Percentiles rank a stretch among this genome's conserved stretches.
Evolutionary conservation across 305 asterid genomes (phyloP).

Genomic region (Rubia tinctorum): DNA sequence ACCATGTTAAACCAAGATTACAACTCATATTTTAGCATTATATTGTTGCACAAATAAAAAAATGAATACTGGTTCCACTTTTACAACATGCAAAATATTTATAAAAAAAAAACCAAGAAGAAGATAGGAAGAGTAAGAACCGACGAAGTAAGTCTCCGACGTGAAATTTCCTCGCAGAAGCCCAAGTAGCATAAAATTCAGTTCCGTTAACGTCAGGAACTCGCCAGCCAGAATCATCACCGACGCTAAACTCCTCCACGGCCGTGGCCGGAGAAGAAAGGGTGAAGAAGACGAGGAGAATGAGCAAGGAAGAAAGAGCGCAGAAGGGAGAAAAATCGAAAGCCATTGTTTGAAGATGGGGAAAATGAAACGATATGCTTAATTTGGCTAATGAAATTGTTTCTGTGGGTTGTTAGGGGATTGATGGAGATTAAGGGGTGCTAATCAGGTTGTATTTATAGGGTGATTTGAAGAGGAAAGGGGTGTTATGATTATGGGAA

Average conservation of each 20-base stretch:
- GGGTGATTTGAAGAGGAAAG: background rate
- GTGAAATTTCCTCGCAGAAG: slow-evolving; percentile 27
- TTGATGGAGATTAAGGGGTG: background rate
- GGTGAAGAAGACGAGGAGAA: background rate
- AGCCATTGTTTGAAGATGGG: background rate
- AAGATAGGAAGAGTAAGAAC: background rate
- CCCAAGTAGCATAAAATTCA: slow-evolving; percentile 32
- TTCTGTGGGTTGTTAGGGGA: background rate
- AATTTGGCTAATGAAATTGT: background rate
- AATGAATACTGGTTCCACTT: too few relatives aligned
- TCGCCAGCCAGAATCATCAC: slow-evolving; percentile 38
- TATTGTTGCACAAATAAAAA: too few relatives aligned
- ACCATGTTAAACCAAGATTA: too few relatives aligned
- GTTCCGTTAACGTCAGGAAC: slow-evolving; percentile 28
- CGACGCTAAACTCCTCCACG: slow-evolving; percentile 35
- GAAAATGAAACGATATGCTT: too few relatives aligned
- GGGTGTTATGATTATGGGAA: background rate
- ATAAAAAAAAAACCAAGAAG: background rate
- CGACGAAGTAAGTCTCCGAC: slow-evolving; percentile 41
- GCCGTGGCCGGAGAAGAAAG: slow-evolving; percentile 3
- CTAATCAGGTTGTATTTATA: background rate
- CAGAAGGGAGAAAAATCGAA: background rate
- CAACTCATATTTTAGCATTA: too few relatives aligned
- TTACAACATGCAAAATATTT: background rate
- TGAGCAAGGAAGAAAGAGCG: background rate